A percentile compares a stretch with the other conserved stretches of the same genome.
These are phyloP conservation scores for Cunninghamia lanceolata DNA, from an alignment of 75 land plant genomes.

Conservation along the genomic window DNA sequence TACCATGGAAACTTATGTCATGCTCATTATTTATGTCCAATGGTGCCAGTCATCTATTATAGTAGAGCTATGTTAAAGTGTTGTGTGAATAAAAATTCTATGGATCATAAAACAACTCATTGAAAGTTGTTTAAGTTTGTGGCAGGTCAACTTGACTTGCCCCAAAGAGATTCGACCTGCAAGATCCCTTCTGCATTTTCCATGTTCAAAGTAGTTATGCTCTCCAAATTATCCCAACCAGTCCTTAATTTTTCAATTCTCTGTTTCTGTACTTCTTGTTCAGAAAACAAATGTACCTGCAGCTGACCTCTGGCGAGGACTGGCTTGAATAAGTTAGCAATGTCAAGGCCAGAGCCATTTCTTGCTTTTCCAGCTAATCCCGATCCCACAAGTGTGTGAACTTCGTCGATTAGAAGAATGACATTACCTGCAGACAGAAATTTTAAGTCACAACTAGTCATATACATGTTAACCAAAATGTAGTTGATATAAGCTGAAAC, in stretches of 20 bases:
- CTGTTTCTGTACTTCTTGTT: not conserved
- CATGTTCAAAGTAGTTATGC: not conserved
- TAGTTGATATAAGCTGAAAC: not conserved
- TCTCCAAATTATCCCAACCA: not conserved
- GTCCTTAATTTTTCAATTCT: not conserved
- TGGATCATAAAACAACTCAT: not conserved
- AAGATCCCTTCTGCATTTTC: not conserved
- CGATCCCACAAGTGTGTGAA: conserved; percentile 81
- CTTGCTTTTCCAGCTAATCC: conserved; percentile 78
- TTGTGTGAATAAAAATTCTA: no score
- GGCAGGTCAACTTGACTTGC: not conserved
- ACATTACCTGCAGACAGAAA: conserved; percentile 59
- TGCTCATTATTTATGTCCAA: not conserved
- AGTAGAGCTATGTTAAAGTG: not conserved
- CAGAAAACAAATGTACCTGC: conserved; percentile 47
- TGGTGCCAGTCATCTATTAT: not conserved
- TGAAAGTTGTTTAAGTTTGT: not conserved
- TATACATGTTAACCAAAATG: not conserved
- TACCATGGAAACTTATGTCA: not conserved
- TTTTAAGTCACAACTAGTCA: not conserved
- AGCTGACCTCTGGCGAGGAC: conserved; percentile 82
- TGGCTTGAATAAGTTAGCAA: conserved; percentile 79
- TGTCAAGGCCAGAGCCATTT: conserved; percentile 75
- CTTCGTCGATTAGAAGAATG: conserved; percentile 89
- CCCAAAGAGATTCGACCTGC: not conserved